phyloP scores from a whole-genome alignment of 495 filamentous ascomycete genomes.

The Podospora bellae-mahoneyi region DNA sequence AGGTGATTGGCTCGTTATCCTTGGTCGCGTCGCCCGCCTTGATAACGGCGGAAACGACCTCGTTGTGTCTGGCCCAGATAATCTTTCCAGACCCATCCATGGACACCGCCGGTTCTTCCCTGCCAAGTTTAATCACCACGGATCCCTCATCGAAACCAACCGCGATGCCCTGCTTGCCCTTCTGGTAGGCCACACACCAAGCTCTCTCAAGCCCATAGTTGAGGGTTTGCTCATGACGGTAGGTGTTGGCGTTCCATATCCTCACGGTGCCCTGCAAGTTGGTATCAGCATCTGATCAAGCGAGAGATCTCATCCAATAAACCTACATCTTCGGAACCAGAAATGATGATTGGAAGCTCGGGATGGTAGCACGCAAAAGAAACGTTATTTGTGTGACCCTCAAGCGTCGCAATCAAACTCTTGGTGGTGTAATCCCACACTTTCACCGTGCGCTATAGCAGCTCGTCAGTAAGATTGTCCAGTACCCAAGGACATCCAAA shows the following conservation, averaged over 20 bases:
- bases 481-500: not conserved
- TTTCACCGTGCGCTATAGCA: conserved; percentile 69
- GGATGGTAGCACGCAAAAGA: conserved; percentile 98
- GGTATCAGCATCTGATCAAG: not conserved
- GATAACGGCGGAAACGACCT: conserved; percentile 90
- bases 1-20: conserved; percentile 78
- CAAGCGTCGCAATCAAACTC: conserved; percentile 90
- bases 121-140: conserved; percentile 94
- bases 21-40: conserved; percentile 85
- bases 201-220: conserved; percentile 94
- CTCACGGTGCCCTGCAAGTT: conserved; percentile 70
- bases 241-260: conserved; percentile 98
- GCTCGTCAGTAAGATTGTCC: not conserved
- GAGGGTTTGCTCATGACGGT: conserved; percentile 89
- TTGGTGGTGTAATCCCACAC: conserved; percentile 99
- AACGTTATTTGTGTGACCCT: conserved; percentile 98
- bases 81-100: conserved; percentile 96
- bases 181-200: conserved; percentile 96
- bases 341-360: conserved; percentile 94
- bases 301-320: not conserved
- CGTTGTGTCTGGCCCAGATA: conserved; percentile 90
- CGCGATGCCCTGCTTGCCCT: conserved; percentile 86
- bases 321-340: conserved; percentile 83
- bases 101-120: conserved; percentile 94
- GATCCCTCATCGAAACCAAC: conserved; percentile 98